Evolutionary conservation across 768 basidiomycete species (phyloP).

Genomic region (Lactifluus volemus): DNA sequence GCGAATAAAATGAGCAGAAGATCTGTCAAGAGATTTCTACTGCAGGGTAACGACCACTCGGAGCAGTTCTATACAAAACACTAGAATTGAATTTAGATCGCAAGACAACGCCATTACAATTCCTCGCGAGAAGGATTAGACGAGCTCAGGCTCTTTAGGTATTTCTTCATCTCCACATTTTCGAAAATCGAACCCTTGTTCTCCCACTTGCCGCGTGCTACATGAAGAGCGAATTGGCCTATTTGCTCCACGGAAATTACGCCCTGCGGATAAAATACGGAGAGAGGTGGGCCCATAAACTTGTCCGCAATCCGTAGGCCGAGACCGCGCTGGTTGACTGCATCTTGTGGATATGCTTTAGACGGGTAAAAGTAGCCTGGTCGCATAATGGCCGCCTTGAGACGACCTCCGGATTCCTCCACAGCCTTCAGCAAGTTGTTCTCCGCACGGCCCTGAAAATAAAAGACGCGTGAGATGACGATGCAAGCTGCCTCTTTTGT

Average conservation of each 20-base stretch:
- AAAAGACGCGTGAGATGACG: neutral
- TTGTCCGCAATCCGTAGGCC: constrained; percentile 3
- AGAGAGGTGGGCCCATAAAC: constrained; percentile 1
- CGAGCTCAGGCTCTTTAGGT: neutral
- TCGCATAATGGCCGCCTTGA: constrained; percentile 10
- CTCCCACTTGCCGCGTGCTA: constrained; percentile 15
- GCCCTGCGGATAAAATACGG: neutral
- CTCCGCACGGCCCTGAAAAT: constrained; percentile 15
- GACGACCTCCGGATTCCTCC: constrained; percentile 3
- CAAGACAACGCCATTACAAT: neutral
- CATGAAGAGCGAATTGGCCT: constrained; percentile 10
- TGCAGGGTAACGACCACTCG: too few relatives aligned
- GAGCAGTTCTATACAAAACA: neutral
- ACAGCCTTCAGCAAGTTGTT: constrained; percentile 10
- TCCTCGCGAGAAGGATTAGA: neutral
- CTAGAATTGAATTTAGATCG: neutral
- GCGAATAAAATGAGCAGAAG: too few relatives aligned
- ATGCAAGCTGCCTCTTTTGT: too few relatives aligned
- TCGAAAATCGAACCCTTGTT: constrained; percentile 4
- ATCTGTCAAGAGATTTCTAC: too few relatives aligned
- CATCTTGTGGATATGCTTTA: constrained; percentile 13
- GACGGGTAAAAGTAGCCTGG: constrained; percentile 20
- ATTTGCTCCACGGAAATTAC: constrained; percentile 10
- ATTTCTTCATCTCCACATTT: constrained; percentile 16
- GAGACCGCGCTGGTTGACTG: constrained; percentile 6